These are phyloP conservation scores for Echinochloa phyllopogon DNA, from an alignment of 176 grass and related monocot genomes.

Conservation along the genomic window DNA sequence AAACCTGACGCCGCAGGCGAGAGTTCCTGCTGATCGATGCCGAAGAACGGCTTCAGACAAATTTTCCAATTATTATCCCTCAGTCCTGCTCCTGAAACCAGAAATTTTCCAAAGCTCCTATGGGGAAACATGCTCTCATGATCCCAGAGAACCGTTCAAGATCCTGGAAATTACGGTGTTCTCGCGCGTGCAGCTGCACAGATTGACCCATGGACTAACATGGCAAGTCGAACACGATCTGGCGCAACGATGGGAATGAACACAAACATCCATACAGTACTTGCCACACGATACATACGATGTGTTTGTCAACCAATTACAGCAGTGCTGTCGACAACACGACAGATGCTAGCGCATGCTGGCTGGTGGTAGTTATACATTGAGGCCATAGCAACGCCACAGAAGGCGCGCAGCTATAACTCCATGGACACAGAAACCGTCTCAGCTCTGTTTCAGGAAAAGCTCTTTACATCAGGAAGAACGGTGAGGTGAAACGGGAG, in stretches of 20 bases:
- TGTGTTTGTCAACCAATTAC: too few relatives aligned
- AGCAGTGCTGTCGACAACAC: background rate
- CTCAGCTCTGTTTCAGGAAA: background rate
- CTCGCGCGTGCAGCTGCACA: background rate
- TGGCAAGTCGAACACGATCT: background rate
- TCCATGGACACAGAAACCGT: background rate
- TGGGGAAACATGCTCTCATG: background rate
- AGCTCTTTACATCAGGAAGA: conserved; percentile 50
- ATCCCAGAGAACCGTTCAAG: background rate
- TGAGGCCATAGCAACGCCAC: background rate
- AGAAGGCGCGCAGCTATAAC: background rate
- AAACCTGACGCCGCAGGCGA: too few relatives aligned
- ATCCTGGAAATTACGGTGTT: background rate
- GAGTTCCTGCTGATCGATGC: too few relatives aligned
- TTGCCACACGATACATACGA: too few relatives aligned
- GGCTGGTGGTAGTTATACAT: too few relatives aligned
- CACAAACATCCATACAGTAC: background rate
- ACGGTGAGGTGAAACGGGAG: conserved; percentile 38
- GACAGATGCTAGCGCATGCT: background rate
- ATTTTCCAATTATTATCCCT: too few relatives aligned
- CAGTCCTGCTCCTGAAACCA: background rate
- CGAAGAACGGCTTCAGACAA: too few relatives aligned
- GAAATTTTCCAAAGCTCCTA: background rate
- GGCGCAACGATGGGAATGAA: background rate
- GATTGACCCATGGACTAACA: too few relatives aligned